phyloP scores from a whole-genome alignment of 1,284 basidiomycete genomes.

The Moesziomyces antarcticus region DNA sequence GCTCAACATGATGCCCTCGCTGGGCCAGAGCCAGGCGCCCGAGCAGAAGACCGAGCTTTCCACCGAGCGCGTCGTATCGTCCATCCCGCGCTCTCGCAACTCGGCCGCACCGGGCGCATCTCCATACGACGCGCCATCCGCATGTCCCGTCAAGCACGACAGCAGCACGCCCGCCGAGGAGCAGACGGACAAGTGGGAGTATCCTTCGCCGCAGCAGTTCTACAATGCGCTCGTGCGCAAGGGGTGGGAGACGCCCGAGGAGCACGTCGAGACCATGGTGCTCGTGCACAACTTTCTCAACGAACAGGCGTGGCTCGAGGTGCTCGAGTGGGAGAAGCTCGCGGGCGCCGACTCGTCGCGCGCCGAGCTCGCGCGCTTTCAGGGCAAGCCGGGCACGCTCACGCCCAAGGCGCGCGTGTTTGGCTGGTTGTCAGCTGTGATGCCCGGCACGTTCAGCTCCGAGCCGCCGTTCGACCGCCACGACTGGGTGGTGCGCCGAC shows the following conservation, averaged over 20 bases:
- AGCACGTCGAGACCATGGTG: constrained; percentile 96
- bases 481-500: constrained; percentile 91
- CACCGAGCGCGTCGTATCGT: constrained; percentile 79
- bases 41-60: constrained; percentile 77
- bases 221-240: constrained; percentile 97
- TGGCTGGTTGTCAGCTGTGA: constrained; percentile 83
- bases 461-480: constrained; percentile 98
- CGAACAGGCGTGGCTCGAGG: constrained; percentile 95
- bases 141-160: constrained; percentile 64
- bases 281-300: constrained; percentile 98
- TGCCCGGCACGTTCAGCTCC: constrained; percentile 87
- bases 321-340: constrained; percentile 86
- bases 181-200: constrained; percentile 80
- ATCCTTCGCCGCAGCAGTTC: constrained; percentile 98
- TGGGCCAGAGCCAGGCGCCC: constrained; percentile 77
- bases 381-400: constrained; percentile 86
- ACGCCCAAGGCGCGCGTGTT: constrained; percentile 84
- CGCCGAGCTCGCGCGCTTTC: constrained; percentile 81
- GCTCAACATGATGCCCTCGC: constrained; percentile 87
- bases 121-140: constrained; percentile 59
- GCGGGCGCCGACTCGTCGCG: constrained; percentile 58
- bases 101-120: constrained; percentile 60
- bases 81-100: constrained; percentile 80
- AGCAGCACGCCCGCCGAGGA: constrained; percentile 33
- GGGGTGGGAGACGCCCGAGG: constrained; percentile 97